Base-by-base conservation (phyloP, 2,329 filamentous ascomycete species). In the Penicillium nordicum region DNA sequence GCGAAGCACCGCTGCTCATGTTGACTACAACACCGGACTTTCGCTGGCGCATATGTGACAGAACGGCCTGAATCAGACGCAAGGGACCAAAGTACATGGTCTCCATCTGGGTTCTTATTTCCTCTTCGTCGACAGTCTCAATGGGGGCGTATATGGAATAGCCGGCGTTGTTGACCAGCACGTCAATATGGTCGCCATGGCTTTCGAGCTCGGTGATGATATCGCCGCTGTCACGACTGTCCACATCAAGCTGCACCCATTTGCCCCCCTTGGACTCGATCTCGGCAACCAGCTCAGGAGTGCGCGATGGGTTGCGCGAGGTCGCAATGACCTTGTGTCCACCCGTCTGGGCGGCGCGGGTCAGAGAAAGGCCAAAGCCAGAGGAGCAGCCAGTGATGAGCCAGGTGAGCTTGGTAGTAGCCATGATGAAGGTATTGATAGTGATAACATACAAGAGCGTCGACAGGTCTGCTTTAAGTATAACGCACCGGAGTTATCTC, bases 81-180 rank as follows among this genome's bases (percentile, higher is more conserved):
- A 72, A 52, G 2, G 68, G 62, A 1, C 69, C 68, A 44, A 60
- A 69, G 11, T 68, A 53, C 50, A 69, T 70, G 12, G 66, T 70
- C 32, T 46, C 62, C 30, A 67, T 63, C 29, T 67, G 63, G 2
- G 40, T 32, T 12, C 63, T 44, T 18, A 69, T 62, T 40, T 68
- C 65, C 0, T 34, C 40, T 29, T 67, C 66, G 9, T 63, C 64
- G 53, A 65, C 63, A 38, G 69, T 68, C 50, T 71, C 69, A 18
- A 62, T 57, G 14, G 64, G 55, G 10, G 58, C 63, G 1, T 67
- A 50, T 4, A 66, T 43, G 0, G 61, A 64, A 53, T 66, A 65
- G 1, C 63, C 65, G 12, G 63, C 65, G 43, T 66, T 67, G 25
- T 67, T 64, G 5, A 63, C 57, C 14, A 62, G 50, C 16, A 62